These are phyloP conservation scores for Peribolospora baueri DNA, from an alignment of 768 basidiomycete genomes.

Conservation along the genomic window DNA sequence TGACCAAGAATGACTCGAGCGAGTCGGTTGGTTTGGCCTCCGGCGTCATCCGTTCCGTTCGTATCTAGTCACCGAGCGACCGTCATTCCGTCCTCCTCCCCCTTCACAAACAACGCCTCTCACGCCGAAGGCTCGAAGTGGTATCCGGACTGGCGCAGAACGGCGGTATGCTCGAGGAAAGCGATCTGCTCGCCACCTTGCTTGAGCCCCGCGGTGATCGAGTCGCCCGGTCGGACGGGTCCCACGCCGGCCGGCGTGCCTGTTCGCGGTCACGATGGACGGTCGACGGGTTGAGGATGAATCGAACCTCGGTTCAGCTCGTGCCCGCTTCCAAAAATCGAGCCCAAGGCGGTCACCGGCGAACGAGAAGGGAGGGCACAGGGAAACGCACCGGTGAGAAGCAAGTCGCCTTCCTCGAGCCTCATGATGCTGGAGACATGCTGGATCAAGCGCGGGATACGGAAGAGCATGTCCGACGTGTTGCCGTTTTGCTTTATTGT, in stretches of 20 bases:
- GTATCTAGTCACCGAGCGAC: too few relatives aligned
- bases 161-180: conserved; percentile 38
- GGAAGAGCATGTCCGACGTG: conserved; percentile 77
- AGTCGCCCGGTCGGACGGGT: conserved; percentile 47
- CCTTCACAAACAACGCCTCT: too few relatives aligned
- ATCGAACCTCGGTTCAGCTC: background rate
- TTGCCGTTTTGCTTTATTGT: conserved; percentile 57
- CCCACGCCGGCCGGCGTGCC: conserved; percentile 86
- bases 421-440: conserved; percentile 92
- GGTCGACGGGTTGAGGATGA: background rate
- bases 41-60: too few relatives aligned
- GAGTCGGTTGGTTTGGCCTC: too few relatives aligned
- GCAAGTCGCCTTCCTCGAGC: conserved; percentile 41
- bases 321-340: background rate
- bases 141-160: conserved; percentile 47
- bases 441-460: conserved; percentile 61
- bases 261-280: background rate
- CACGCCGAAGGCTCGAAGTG: conserved; percentile 20
- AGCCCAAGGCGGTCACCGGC: too few relatives aligned
- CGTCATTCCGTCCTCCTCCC: too few relatives aligned
- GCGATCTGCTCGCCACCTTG: conserved; percentile 34
- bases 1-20: too few relatives aligned
- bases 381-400: conserved; percentile 8
- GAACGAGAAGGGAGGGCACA: background rate
- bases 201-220: conserved; percentile 44